phyloP scores from a whole-genome alignment of 2,329 filamentous ascomycete genomes.

The Onygena corvina region DNA sequence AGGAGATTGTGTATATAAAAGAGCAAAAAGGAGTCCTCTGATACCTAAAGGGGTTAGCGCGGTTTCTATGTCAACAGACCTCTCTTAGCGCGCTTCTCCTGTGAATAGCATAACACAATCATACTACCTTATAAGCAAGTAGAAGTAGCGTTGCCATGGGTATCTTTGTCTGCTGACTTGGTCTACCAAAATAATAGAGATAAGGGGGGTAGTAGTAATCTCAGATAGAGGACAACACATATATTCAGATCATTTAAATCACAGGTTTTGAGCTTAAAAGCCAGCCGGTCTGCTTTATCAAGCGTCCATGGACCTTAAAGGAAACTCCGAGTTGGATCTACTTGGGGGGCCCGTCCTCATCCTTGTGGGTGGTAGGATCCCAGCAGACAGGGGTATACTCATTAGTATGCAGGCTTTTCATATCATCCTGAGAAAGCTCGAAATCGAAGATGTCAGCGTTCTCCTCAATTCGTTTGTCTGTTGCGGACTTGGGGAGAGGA shows the following conservation, averaged over 20 bases:
- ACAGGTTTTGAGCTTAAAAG: not conserved
- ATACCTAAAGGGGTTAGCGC: constrained; percentile 4
- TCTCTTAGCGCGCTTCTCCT: not conserved
- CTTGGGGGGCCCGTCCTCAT: constrained; percentile 9
- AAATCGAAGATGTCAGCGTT: constrained; percentile 51
- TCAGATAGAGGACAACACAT: not conserved
- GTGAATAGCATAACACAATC: not conserved
- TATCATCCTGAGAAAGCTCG: constrained; percentile 46
- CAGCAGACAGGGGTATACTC: constrained; percentile 48
- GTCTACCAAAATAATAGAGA: too few species aligned
- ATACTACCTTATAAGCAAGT: not conserved
- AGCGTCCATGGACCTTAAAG: not conserved
- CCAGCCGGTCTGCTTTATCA: not conserved
- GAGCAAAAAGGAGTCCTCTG: constrained; percentile 1
- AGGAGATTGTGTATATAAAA: not conserved
- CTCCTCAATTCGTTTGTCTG: constrained; percentile 47
- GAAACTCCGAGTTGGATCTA: not conserved
- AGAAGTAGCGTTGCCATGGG: not conserved
- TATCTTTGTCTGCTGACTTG: too few species aligned
- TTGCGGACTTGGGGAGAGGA: constrained; percentile 52
- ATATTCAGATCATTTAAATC: too few species aligned
- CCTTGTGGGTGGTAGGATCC: constrained; percentile 34
- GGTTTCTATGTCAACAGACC: constrained; percentile 7
- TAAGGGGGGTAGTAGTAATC: too few species aligned
- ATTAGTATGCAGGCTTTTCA: constrained; percentile 43